Base-by-base conservation (phyloP, 83 land plant genomes). In the Larix sibirica region DNA sequence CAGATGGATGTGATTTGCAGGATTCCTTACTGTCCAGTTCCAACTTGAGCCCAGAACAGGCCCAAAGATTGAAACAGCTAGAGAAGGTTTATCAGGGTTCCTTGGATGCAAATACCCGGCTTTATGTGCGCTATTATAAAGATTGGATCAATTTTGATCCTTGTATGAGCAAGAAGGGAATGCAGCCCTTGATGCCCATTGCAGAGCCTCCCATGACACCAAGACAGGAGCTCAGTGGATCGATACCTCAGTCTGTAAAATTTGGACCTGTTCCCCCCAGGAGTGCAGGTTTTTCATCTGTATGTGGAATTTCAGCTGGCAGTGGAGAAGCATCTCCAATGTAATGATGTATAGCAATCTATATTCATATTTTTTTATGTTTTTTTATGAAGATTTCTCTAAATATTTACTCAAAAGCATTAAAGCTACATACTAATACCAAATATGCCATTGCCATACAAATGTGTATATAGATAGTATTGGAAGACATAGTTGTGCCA, bases 141-240 rank as follows among this genome's bases (percentile, higher is more conserved):
- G 91, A 92, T 33, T 76, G 89, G 88, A n/a, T 83, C 79, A 84
- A 84, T 79, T 38, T 78, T 24, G 81, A 88, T 83, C 76, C 85
- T 24, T 58, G 47, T 54, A 66, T 81, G 33, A 83, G 74, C 81
- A 88, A 71, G 84, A 92, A 84, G 83, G 82, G 82, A 28, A 68
- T 73, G 42, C 83, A 85, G 50, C 86, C 87, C 84, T 82, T 92
- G 58, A 90, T 83, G 67, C 85, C 94, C 24, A 92, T 90, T 47
- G 89, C 92, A 31, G 94, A 92, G 79, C 90, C 94, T 23, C 94
- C 94, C 6, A 86, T 88, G 94, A 90, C 90, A n/a, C 92, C 92
- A 36, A 20, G 83, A 62, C 90, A 79, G 70, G 94, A 92, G 79
- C 84, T 88, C 50, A 88, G 89, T 79, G 73, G 79, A 14, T 84